These are phyloP conservation scores for Amoebophrya sp. DNA, from an alignment of 169 alveolate genomes.

Conservation along the genomic window DNA sequence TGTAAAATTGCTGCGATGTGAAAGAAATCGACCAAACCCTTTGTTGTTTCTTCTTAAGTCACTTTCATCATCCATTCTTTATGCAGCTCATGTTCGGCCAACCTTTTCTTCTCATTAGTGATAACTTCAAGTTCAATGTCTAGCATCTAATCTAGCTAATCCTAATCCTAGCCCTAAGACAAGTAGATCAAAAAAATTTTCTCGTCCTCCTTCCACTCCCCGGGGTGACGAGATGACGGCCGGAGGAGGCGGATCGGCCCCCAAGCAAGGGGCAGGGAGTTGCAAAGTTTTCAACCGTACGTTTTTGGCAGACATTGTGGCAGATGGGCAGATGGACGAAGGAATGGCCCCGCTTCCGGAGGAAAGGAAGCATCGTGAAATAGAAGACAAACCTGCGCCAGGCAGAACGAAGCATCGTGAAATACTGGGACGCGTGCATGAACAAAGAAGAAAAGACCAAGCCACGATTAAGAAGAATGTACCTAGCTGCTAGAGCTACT, in stretches of 20 bases:
- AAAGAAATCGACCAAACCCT: no score
- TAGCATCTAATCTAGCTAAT: no score
- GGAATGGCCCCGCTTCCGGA: not conserved
- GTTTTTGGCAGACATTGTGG: not conserved
- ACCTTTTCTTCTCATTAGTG: no score
- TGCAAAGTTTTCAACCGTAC: not conserved
- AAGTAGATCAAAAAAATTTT: no score
- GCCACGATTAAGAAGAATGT: not conserved
- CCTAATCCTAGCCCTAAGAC: no score
- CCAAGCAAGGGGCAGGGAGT: not conserved
- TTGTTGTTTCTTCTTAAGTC: no score
- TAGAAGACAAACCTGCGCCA: not conserved
- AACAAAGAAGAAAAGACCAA: slow-evolving; percentile 5
- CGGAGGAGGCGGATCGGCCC: no score
- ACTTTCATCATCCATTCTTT: no score
- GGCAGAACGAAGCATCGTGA: not conserved
- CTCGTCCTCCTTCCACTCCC: no score
- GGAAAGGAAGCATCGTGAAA: not conserved
- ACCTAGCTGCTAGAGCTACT: not conserved
- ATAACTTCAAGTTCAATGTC: no score
- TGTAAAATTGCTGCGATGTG: no score
- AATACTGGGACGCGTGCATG: not conserved
- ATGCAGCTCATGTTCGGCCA: no score
- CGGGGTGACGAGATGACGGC: slow-evolving; percentile 13
- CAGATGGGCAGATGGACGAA: slow-evolving; percentile 1